Conservation (phyloP, 78 protist genomes). For the Dictyostelium firmibasis region DNA sequence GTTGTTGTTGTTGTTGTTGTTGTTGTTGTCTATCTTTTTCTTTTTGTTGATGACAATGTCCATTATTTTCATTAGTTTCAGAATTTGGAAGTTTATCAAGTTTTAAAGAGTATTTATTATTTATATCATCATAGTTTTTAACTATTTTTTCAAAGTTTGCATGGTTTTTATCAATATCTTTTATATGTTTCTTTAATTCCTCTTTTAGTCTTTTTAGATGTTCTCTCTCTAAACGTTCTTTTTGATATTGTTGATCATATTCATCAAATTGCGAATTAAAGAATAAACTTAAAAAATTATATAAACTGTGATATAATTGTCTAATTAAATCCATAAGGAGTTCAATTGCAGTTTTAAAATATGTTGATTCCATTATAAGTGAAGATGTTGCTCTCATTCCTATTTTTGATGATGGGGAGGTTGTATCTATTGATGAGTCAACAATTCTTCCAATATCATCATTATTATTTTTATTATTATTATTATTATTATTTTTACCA, state of each 20-base stretch:
- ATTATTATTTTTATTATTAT: no score
- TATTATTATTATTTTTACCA: no score
- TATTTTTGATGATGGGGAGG: neutral
- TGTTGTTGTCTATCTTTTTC: no score
- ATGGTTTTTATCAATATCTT: neutral
- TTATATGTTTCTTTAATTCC: neutral
- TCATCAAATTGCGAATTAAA: neutral
- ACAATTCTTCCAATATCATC: no score
- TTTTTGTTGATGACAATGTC: no score
- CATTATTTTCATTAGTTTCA: no score
- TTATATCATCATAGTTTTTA: neutral
- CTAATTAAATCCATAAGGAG: neutral
- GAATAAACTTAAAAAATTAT: neutral
- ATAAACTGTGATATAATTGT: neutral
- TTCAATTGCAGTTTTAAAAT: neutral
- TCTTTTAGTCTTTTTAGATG: neutral
- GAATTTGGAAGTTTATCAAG: no score
- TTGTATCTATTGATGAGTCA: neutral
- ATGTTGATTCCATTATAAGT: neutral
- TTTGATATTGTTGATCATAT: neutral
- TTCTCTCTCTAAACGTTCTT: slow-evolving; percentile 3
- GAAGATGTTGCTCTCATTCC: neutral
- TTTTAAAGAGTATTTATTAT: neutral
- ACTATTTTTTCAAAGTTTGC: neutral
- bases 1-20: neutral